These are phyloP conservation scores for Macrocystidia cucumis DNA, from an alignment of 1,284 basidiomycete species.

Conservation along the genomic window DNA sequence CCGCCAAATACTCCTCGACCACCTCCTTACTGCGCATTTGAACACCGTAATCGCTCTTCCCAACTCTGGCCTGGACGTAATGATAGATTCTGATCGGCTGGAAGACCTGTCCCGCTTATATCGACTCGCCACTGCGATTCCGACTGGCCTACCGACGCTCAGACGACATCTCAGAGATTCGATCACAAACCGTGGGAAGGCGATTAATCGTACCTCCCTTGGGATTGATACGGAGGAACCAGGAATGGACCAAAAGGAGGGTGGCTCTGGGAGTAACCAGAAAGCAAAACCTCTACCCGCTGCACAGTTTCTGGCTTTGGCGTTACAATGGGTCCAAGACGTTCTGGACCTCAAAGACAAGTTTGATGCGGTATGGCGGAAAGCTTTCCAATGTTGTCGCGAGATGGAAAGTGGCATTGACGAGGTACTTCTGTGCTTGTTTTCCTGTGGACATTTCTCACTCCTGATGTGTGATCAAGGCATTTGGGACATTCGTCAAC, in stretches of 20 bases:
- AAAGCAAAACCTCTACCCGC: conserved; percentile 51
- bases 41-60: conserved; percentile 71
- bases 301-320: conserved; percentile 45
- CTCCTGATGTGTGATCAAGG: conserved; percentile 40
- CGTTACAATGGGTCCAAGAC: conserved; percentile 93
- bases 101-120: conserved; percentile 81
- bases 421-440: conserved; percentile 50
- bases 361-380: conserved; percentile 73
- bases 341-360: conserved; percentile 89
- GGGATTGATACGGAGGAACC: conserved; percentile 26
- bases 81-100: conserved; percentile 81
- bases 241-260: conserved; percentile 23
- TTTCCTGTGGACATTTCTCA: conserved; percentile 4
- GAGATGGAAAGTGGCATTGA: conserved; percentile 82
- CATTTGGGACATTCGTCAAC: conserved; percentile 93
- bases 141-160: conserved; percentile 60
- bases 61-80: conserved; percentile 79
- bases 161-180: conserved; percentile 71
- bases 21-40: conserved; percentile 78
- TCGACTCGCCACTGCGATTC: conserved; percentile 69
- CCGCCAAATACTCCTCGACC: conserved; percentile 69
- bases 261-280: conserved; percentile 27
- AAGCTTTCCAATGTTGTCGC: conserved; percentile 70
- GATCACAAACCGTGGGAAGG: conserved; percentile 70
- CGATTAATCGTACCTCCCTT: conserved; percentile 62